phyloP scores from a whole-genome alignment of 352 stramenopile species.

The Phytophthora agathidicida region DNA sequence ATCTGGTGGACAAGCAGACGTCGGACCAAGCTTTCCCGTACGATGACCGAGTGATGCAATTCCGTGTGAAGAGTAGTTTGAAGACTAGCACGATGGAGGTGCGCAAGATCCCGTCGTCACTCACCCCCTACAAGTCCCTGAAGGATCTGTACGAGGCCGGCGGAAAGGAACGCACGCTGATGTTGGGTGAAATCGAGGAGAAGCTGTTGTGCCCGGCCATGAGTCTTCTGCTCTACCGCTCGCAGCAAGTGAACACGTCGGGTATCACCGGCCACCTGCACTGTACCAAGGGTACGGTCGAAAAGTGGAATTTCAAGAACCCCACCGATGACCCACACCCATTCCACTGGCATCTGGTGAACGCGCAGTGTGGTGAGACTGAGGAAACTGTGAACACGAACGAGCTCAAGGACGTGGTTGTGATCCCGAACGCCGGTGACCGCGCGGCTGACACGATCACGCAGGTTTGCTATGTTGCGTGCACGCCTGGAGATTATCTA shows the following conservation, averaged over 20 bases:
- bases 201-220: constrained; percentile 38
- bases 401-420: constrained; percentile 70
- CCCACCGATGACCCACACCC: constrained; percentile 77
- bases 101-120: constrained; percentile 40
- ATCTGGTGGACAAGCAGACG: constrained; percentile 56
- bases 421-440: constrained; percentile 67
- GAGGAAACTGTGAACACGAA: constrained; percentile 74
- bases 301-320: constrained; percentile 86
- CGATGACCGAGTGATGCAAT: constrained; percentile 52
- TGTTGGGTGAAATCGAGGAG: constrained; percentile 63
- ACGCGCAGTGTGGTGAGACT: constrained; percentile 69
- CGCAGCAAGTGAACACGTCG: constrained; percentile 62
- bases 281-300: constrained; percentile 76
- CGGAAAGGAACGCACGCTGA: constrained; percentile 60
- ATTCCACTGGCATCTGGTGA: constrained; percentile 85
- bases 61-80: constrained; percentile 46
- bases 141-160: constrained; percentile 57
- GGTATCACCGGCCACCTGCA: constrained; percentile 45
- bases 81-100: constrained; percentile 47
- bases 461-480: constrained; percentile 77
- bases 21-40: constrained; percentile 53
- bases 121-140: constrained; percentile 59
- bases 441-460: constrained; percentile 45
- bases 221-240: constrained; percentile 43
- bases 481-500: constrained; percentile 68